Evolutionary conservation across 805 yeast genomes (phyloP), one percentile per base, ranked within the genome.

Genomic region (Candida germanica): DNA sequence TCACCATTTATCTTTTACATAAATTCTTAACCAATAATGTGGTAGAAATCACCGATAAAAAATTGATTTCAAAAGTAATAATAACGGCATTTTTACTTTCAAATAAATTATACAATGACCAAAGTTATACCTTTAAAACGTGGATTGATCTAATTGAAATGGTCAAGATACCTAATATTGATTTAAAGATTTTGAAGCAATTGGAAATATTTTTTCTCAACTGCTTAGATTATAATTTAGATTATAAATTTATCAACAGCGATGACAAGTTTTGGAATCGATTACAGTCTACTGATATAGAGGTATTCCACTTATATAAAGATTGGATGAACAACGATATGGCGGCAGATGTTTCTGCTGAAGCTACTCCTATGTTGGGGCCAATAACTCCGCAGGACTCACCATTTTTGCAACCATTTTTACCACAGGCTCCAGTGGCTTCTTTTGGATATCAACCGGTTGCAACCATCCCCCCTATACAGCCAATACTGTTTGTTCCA

Each of bases 121-220:
- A 69, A 34, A 64, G 71, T 27, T 73, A 71, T 42, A 71, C 77
- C 2, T 56, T 70, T 46, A 71, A 71, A 43, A 73, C 79, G 16
- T 70, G 79, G 79, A 54, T 70, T 8, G 53, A 47, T 40, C 46
- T 55, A 9, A 43, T 47, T 14, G 40, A 40, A 10, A 48, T 39
- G 32, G 48, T 49, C 21, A 46, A 44, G 22, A 26, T 41, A 19
- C 26, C 48, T 6, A 42, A 43, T 19, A 31, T 54, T 5, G 55
- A 57, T 35, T 44, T 59, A 26, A 47, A 47, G 27, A 26, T 58
- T 15, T 40, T 61, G 31, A 58, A 57, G 36, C 44, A 47, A 18
- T 42, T 61, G 35, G 67, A 61, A 41, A 35, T 48, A 18, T 54
- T 54, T 31, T 59, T 56, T 35, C 47, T 59, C 30, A 42, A 48